Conservation (phyloP, 805 yeast species). For the Vanderwaltozyma verrucispora region DNA sequence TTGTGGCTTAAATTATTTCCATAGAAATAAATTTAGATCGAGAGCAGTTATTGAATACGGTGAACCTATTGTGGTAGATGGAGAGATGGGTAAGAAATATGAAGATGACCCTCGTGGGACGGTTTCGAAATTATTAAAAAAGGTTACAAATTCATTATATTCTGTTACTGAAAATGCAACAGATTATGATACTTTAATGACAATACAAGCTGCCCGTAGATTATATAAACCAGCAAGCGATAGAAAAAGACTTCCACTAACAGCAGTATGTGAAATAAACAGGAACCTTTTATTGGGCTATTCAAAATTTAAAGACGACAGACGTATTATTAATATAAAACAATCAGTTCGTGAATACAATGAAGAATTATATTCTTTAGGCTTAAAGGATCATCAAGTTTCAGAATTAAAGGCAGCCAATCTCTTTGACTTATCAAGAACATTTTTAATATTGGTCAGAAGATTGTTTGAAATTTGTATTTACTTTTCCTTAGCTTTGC, state of each 20-base stretch:
- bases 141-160: slow-evolving; percentile 63
- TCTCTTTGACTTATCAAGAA: slow-evolving; percentile 35
- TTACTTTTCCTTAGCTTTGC: slow-evolving; percentile 55
- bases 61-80: slow-evolving; percentile 60
- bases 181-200: slow-evolving; percentile 85
- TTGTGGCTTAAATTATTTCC: slow-evolving; percentile 93
- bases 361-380: slow-evolving; percentile 48
- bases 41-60: slow-evolving; percentile 93
- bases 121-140: slow-evolving; percentile 59
- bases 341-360: slow-evolving; percentile 60
- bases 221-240: slow-evolving; percentile 44
- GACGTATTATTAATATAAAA: slow-evolving; percentile 52
- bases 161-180: slow-evolving; percentile 91
- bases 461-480: slow-evolving; percentile 44
- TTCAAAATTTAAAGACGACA: slow-evolving; percentile 62
- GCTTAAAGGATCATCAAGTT: slow-evolving; percentile 65
- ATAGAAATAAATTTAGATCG: slow-evolving; percentile 86
- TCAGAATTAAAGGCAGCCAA: slow-evolving; percentile 33
- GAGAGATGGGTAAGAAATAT: slow-evolving; percentile 54
- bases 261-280: slow-evolving; percentile 78
- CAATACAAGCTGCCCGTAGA: slow-evolving; percentile 90
- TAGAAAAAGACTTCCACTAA: slow-evolving; percentile 38
- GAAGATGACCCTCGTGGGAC: slow-evolving; percentile 61
- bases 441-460: slow-evolving; percentile 38
- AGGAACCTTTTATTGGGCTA: slow-evolving; percentile 80